These are phyloP conservation scores for Betula pendula DNA, from an alignment of 306 rosid genomes.

Conservation along the genomic window DNA sequence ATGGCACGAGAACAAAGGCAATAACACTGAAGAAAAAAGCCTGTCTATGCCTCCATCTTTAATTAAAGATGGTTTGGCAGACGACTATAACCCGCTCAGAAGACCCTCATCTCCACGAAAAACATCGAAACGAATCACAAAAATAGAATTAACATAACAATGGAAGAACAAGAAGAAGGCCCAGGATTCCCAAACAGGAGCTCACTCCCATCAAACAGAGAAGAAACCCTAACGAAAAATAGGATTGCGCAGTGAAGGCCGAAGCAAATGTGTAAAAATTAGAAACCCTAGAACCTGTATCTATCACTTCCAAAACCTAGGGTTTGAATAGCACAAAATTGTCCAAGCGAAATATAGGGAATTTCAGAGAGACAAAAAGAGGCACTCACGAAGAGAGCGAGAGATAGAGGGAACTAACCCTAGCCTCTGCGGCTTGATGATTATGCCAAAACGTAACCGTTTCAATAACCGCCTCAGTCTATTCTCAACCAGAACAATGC, in stretches of 20 bases:
- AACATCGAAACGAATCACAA: constrained; percentile 22
- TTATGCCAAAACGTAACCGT: constrained; percentile 53
- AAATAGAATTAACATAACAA: constrained; percentile 20
- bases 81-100: constrained; percentile 42
- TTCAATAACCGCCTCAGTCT: constrained; percentile 45
- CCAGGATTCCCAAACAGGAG: constrained; percentile 21
- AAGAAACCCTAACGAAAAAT: constrained; percentile 46
- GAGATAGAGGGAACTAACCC: constrained; percentile 52
- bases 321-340: constrained; percentile 40
- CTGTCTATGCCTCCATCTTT: constrained; percentile 61
- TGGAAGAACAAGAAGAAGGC: constrained; percentile 8
- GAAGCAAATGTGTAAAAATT: constrained; percentile 24
- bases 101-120: constrained; percentile 39
- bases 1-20: constrained; percentile 25
- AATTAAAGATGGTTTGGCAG: constrained; percentile 56
- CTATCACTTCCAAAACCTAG: constrained; percentile 39
- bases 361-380: constrained; percentile 16
- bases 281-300: constrained; percentile 57
- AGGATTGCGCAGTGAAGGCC: constrained; percentile 32
- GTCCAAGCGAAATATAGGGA: constrained; percentile 13
- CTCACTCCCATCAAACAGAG: constrained; percentile 40
- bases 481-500: constrained; percentile 49
- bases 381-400: constrained; percentile 20
- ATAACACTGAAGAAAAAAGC: constrained; percentile 28
- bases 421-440: constrained; percentile 51